Evolutionary conservation across 768 basidiomycete species (phyloP).

Genomic region (Tricholoma sp.): DNA sequence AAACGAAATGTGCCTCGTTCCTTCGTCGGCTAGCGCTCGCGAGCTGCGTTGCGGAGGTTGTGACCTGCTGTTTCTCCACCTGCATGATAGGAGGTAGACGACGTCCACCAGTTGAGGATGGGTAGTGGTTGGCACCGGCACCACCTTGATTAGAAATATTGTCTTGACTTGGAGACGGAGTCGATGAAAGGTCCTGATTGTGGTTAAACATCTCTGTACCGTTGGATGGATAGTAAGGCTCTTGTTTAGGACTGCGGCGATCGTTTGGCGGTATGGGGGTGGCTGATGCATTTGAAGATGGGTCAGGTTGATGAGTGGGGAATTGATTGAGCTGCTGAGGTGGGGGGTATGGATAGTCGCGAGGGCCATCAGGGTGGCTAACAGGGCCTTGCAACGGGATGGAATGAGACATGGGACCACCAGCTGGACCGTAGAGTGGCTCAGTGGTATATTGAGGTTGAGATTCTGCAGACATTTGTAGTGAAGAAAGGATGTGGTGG

Average conservation of each 20-base stretch:
- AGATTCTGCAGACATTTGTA: constrained; percentile 35
- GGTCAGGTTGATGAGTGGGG: constrained; percentile 26
- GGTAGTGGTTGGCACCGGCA: constrained; percentile 52
- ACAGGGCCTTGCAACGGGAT: constrained; percentile 39
- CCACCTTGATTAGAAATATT: constrained; percentile 27
- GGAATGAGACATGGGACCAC: constrained; percentile 36
- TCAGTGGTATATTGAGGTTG: constrained; percentile 23
- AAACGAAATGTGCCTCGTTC: constrained; percentile 89
- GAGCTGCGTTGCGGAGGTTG: constrained; percentile 88
- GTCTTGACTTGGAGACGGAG: constrained; percentile 31
- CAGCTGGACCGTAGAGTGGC: constrained; percentile 36
- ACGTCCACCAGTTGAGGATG: constrained; percentile 45
- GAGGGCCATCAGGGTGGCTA: constrained; percentile 38
- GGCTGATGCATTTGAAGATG: constrained; percentile 24
- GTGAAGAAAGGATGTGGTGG: constrained; percentile 25
- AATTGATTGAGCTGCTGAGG: constrained; percentile 35
- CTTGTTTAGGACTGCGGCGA: constrained; percentile 33
- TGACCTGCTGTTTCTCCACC: constrained; percentile 93
- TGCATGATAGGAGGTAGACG: constrained; percentile 80
- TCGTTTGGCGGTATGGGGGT: constrained; percentile 12
- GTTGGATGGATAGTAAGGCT: constrained; percentile 44
- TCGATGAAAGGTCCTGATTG: constrained; percentile 30
- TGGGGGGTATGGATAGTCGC: constrained; percentile 36
- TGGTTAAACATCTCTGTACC: constrained; percentile 50
- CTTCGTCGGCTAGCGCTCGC: constrained; percentile 86